Percentiles rank a stretch among this genome's conserved stretches.
Evolutionary conservation across 106 monocot genomes (phyloP).

Genomic region (Hemerocallis citrina): DNA sequence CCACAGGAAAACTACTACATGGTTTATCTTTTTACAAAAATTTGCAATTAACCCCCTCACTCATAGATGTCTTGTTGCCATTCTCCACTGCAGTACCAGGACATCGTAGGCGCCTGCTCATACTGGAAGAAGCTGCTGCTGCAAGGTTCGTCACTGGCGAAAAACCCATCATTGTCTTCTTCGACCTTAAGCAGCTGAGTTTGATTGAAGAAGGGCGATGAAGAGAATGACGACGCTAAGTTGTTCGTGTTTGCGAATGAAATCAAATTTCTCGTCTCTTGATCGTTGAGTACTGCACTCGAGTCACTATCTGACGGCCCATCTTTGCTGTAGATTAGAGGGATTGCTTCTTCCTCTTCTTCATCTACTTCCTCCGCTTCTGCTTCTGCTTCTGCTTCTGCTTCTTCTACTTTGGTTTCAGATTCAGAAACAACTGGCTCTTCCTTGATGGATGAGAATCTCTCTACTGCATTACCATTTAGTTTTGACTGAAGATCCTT

Average conservation of each 20-base stretch:
- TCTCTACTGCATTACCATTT: background rate
- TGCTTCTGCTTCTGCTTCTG: constrained; percentile 8
- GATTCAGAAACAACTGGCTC: constrained; percentile 11
- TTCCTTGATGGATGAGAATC: constrained; percentile 18
- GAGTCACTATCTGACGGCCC: constrained; percentile 49
- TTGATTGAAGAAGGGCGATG: constrained; percentile 3
- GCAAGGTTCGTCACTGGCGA: constrained; percentile 34
- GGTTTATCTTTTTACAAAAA: constrained; percentile 16
- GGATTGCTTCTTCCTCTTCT: constrained; percentile 2
- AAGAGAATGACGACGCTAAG: background rate
- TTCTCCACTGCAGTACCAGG: constrained; percentile 27
- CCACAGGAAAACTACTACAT: too few relatives aligned
- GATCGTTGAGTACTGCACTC: constrained; percentile 32
- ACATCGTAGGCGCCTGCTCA: constrained; percentile 24
- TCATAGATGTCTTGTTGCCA: background rate
- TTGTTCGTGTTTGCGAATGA: background rate
- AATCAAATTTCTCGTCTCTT: constrained; percentile 6
- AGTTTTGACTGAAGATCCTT: constrained; percentile 30
- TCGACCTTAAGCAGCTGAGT: constrained; percentile 29
- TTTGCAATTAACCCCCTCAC: background rate
- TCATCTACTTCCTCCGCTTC: constrained; percentile 5
- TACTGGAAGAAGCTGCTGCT: constrained; percentile 31
- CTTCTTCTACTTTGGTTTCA: background rate
- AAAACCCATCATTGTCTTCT: constrained; percentile 8
- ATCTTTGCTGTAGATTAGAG: constrained; percentile 13